Percentiles rank a stretch among this genome's conserved stretches.
Conservation (phyloP, 164 flowering plant genomes). For the Aristolochia contorta region DNA sequence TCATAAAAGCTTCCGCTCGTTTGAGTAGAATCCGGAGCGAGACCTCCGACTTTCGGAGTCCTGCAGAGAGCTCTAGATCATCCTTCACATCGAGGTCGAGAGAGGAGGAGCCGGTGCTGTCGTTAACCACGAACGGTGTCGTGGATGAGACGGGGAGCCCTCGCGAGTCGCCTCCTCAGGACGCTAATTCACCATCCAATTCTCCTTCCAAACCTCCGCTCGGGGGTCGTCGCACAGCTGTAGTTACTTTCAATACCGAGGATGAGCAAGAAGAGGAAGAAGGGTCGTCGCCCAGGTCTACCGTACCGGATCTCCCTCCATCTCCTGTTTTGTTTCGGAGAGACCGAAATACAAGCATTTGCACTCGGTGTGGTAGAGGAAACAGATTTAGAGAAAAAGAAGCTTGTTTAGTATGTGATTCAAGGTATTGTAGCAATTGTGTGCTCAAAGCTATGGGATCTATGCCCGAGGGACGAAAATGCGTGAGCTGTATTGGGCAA, state of each 20-base stretch:
- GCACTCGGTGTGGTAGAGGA: slow-evolving; percentile 39
- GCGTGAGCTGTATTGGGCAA: slow-evolving; percentile 43
- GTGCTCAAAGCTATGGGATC: slow-evolving; percentile 59
- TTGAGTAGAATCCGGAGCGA: neutral
- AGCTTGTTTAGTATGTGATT: slow-evolving; percentile 42
- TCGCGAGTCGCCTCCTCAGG: neutral
- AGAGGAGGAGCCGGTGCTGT: slow-evolving; percentile 1
- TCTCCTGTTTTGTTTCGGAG: slow-evolving; percentile 17
- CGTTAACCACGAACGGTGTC: neutral
- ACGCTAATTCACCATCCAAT: neutral
- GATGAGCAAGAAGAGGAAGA: slow-evolving; percentile 15
- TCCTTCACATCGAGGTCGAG: slow-evolving; percentile 1
- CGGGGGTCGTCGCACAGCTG: slow-evolving; percentile 8
- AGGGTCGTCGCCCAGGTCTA: slow-evolving; percentile 13
- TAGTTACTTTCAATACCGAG: slow-evolving; percentile 22
- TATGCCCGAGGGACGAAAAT: slow-evolving; percentile 61
- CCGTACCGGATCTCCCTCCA: slow-evolving; percentile 3
- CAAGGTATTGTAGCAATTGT: slow-evolving; percentile 41
- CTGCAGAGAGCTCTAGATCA: neutral
- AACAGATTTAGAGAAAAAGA: slow-evolving; percentile 33
- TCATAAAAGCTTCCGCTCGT: neutral
- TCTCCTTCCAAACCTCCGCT: neutral
- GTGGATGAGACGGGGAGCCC: neutral
- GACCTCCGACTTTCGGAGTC: neutral
- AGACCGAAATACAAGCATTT: slow-evolving; percentile 19